phyloP scores from a whole-genome alignment of 306 rosid genomes.

The Cucumis cinereus region DNA sequence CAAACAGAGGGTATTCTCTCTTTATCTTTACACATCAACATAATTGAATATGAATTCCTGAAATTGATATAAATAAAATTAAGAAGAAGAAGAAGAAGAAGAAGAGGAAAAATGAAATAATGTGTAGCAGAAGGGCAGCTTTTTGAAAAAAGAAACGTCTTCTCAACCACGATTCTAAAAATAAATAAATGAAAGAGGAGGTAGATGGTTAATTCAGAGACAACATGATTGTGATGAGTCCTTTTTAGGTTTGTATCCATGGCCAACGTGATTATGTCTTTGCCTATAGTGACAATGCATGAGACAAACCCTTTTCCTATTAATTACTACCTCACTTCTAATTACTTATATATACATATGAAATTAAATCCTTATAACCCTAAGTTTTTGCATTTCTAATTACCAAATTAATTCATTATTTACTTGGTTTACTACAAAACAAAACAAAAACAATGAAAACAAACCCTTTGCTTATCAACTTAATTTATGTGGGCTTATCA shows the following conservation, averaged over 20 bases:
- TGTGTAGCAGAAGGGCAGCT: not conserved
- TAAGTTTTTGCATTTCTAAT: not conserved
- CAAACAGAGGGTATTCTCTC: too few relatives aligned
- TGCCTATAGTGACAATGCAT: slow-evolving; percentile 47
- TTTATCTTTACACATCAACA: too few relatives aligned
- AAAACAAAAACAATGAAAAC: not conserved
- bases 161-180: not conserved
- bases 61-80: not conserved
- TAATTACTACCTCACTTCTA: not conserved
- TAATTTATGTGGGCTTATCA: too few relatives aligned
- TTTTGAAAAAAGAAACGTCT: not conserved
- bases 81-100: too few relatives aligned
- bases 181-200: not conserved
- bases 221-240: slow-evolving; percentile 9
- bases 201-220: not conserved
- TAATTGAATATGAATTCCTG: not conserved
- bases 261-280: slow-evolving; percentile 49
- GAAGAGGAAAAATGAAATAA: not conserved
- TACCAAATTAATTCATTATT: too few relatives aligned
- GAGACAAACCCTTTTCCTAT: slow-evolving; percentile 21
- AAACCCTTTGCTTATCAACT: not conserved
- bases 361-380: too few relatives aligned
- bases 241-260: slow-evolving; percentile 6
- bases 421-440: not conserved
- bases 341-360: too few relatives aligned